Conservation (phyloP, 768 basidiomycete genomes). For the Lactarius sp. region DNA sequence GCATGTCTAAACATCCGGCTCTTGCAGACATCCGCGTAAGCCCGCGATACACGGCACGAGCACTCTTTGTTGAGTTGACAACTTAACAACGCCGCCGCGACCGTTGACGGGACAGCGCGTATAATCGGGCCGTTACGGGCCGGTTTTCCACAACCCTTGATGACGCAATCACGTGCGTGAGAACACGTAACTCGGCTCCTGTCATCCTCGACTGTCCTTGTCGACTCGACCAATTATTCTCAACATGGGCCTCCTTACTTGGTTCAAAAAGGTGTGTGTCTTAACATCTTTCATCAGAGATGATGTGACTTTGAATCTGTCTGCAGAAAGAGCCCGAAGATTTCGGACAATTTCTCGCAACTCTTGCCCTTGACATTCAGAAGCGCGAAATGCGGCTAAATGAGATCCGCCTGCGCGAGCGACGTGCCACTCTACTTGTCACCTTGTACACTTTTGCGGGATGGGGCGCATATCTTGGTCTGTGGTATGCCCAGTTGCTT, state of each 20-base stretch:
- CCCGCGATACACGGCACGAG: neutral
- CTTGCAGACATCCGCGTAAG: constrained; percentile 17
- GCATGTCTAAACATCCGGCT: constrained; percentile 22
- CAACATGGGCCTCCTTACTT: constrained; percentile 26
- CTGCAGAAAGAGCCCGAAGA: constrained; percentile 57
- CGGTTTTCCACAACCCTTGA: neutral
- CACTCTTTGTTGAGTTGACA: too few relatives aligned
- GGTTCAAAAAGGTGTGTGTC: constrained; percentile 28
- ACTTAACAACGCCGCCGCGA: too few relatives aligned
- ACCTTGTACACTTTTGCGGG: constrained; percentile 71
- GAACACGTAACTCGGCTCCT: neutral
- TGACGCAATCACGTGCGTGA: neutral
- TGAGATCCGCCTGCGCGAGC: constrained; percentile 82
- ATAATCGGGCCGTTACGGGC: constrained; percentile 6
- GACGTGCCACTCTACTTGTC: constrained; percentile 67
- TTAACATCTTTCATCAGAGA: neutral
- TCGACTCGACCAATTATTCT: neutral
- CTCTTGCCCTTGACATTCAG: constrained; percentile 62
- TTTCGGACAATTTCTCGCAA: constrained; percentile 68
- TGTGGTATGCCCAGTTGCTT: constrained; percentile 66
- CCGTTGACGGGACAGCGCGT: too few relatives aligned
- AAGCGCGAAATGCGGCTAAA: constrained; percentile 69
- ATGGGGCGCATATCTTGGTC: constrained; percentile 66
- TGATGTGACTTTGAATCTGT: neutral
- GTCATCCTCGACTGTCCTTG: neutral